phyloP scores from a whole-genome alignment of 148 eudicot species.

The Vaccinium vitisidaea region DNA sequence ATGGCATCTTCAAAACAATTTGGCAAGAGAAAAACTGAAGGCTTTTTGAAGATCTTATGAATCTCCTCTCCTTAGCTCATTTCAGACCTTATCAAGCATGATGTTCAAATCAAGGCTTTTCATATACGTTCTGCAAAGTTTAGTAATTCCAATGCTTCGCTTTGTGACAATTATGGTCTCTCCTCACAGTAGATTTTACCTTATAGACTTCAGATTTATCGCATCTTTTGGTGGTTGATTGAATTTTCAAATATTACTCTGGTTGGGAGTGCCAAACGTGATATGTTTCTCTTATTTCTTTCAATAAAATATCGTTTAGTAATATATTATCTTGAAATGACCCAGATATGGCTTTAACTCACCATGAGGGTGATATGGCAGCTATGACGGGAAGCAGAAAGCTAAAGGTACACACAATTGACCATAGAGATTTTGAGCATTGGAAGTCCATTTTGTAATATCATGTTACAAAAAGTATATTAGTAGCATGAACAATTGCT shows the following conservation, averaged over 20 bases:
- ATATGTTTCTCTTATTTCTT: not conserved
- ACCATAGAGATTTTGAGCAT: not conserved
- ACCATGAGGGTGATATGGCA: not conserved
- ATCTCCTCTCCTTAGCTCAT: too few relatives aligned
- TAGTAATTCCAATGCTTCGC: not conserved
- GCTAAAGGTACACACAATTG: conserved; percentile 17
- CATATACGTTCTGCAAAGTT: not conserved
- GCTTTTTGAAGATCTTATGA: too few relatives aligned
- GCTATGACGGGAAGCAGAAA: conserved; percentile 13
- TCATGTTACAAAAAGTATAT: not conserved
- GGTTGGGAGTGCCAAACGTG: too few relatives aligned
- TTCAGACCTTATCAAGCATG: not conserved
- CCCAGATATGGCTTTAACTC: conserved; percentile 16
- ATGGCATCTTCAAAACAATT: too few relatives aligned
- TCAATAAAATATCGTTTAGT: not conserved
- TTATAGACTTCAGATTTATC: not conserved
- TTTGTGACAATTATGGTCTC: not conserved
- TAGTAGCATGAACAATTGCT: not conserved
- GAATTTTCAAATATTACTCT: not conserved
- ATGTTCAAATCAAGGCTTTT: not conserved
- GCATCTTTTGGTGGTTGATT: not conserved
- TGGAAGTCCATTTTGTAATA: not conserved
- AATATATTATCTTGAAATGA: not conserved
- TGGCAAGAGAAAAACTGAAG: too few relatives aligned
- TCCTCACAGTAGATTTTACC: not conserved